Conservation (phyloP, 1,284 basidiomycete species). For the Leccinum pallidistipes region DNA sequence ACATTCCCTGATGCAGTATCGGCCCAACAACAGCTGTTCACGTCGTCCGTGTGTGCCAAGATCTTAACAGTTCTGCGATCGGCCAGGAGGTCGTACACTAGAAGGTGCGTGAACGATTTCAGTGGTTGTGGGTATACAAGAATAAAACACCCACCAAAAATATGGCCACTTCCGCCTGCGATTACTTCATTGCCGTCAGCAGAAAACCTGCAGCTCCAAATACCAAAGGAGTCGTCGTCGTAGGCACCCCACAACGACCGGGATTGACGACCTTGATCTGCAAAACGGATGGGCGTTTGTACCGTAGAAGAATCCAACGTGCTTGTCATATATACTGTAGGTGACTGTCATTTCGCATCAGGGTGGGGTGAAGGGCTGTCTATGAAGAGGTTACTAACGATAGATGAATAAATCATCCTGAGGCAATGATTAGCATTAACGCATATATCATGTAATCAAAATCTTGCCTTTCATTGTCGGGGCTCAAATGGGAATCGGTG, state of each 20-base stretch:
- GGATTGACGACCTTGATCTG: slow-evolving; percentile 42
- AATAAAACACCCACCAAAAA: slow-evolving; percentile 59
- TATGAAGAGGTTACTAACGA: slow-evolving; percentile 46
- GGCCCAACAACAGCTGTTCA: slow-evolving; percentile 97
- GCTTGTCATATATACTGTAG: slow-evolving; percentile 84
- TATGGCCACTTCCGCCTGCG: slow-evolving; percentile 72
- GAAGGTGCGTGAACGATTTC: slow-evolving; percentile 2
- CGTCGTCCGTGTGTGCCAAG: slow-evolving; percentile 83
- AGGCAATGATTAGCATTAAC: slow-evolving; percentile 15
- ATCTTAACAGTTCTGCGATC: slow-evolving; percentile 83
- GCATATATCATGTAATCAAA: slow-evolving; percentile 52
- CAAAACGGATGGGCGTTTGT: slow-evolving; percentile 77
- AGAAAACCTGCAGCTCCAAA: slow-evolving; percentile 95
- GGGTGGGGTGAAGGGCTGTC: slow-evolving; percentile 2
- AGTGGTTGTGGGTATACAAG: not conserved
- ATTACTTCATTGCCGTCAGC: slow-evolving; percentile 93
- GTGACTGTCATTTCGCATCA: slow-evolving; percentile 42
- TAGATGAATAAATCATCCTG: slow-evolving; percentile 92
- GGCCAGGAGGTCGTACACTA: slow-evolving; percentile 89
- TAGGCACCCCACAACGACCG: slow-evolving; percentile 38
- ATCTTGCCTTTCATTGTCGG: slow-evolving; percentile 82
- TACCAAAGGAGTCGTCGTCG: slow-evolving; percentile 62
- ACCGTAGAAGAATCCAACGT: slow-evolving; percentile 70
- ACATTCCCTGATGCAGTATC: slow-evolving; percentile 92
- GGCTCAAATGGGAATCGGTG: slow-evolving; percentile 92